These are phyloP conservation scores for Populus trichocarpa DNA, from an alignment of 441 rosid species.

Conservation along the genomic window DNA sequence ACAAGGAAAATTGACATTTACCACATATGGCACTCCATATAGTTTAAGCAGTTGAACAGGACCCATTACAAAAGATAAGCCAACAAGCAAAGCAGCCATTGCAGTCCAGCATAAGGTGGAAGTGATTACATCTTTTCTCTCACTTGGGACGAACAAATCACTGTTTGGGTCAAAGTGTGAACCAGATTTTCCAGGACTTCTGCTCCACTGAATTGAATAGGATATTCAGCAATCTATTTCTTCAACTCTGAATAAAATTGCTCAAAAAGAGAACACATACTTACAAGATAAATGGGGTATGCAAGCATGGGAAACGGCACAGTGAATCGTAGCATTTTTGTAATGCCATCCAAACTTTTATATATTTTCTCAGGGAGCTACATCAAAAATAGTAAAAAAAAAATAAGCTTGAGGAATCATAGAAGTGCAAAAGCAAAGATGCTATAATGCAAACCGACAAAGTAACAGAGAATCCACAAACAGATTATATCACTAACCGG, in stretches of 20 bases:
- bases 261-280: background rate
- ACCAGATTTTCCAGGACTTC: constrained; percentile 96
- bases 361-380: constrained; percentile 79
- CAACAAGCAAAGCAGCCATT: constrained; percentile 55
- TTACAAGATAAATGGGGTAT: constrained; percentile 54
- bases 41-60: constrained; percentile 61
- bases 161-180: constrained; percentile 85
- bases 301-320: constrained; percentile 58
- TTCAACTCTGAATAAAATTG: background rate
- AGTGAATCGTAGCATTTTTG: constrained; percentile 45
- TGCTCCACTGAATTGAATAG: constrained; percentile 44
- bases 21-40: constrained; percentile 82
- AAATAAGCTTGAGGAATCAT: constrained; percentile 1
- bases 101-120: constrained; percentile 74
- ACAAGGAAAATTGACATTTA: constrained; percentile 16
- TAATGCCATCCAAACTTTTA: constrained; percentile 50
- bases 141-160: constrained; percentile 55
- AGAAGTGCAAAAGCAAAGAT: background rate
- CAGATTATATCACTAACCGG: constrained; percentile 44
- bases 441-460: background rate
- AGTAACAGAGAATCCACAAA: background rate
- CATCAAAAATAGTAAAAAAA: constrained; percentile 9
- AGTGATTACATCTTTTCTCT: constrained; percentile 59
- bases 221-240: background rate
- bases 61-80: constrained; percentile 50